Conservation (phyloP, 495 filamentous ascomycete species). For the Hyaloscypha finlandica region DNA sequence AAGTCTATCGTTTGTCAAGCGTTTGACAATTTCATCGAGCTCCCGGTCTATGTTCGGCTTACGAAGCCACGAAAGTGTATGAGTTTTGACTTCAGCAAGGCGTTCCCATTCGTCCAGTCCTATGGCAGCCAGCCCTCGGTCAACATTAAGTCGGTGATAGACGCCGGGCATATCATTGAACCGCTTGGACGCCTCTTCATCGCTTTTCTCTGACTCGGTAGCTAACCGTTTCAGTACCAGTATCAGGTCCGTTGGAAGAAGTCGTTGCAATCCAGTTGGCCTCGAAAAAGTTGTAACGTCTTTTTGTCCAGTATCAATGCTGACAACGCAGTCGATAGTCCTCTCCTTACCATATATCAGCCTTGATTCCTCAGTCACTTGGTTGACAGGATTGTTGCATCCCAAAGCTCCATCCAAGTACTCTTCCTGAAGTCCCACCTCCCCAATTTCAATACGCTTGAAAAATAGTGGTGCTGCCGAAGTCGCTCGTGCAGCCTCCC, state of each 20-base stretch:
- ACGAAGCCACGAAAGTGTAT: no score
- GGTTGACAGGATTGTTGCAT: constrained; percentile 29
- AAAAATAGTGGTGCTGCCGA: constrained; percentile 29
- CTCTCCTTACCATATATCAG: constrained; percentile 13
- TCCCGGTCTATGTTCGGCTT: no score
- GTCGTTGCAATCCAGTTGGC: constrained; percentile 16
- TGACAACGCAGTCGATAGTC: constrained; percentile 23
- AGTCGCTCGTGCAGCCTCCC: no score
- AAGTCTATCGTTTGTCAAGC: no score
- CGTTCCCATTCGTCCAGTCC: constrained; percentile 23
- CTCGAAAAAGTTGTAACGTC: constrained; percentile 3
- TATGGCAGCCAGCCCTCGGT: constrained; percentile 9
- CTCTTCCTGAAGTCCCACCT: constrained; percentile 12
- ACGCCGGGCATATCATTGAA: constrained; percentile 1
- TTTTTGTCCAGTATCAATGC: constrained; percentile 27
- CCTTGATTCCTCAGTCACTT: constrained; percentile 27
- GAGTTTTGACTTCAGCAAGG: constrained; percentile 9
- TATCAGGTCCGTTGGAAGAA: constrained; percentile 22
- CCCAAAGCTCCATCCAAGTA: constrained; percentile 30
- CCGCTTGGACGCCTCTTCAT: neutral
- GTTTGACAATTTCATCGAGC: no score
- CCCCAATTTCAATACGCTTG: constrained; percentile 22
- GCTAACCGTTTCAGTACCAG: constrained; percentile 20
- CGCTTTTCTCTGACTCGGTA: constrained; percentile 21
- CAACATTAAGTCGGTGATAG: constrained; percentile 19